Base-by-base conservation (phyloP, 1,284 basidiomycete species). In the Gymnopus androsaceus region DNA sequence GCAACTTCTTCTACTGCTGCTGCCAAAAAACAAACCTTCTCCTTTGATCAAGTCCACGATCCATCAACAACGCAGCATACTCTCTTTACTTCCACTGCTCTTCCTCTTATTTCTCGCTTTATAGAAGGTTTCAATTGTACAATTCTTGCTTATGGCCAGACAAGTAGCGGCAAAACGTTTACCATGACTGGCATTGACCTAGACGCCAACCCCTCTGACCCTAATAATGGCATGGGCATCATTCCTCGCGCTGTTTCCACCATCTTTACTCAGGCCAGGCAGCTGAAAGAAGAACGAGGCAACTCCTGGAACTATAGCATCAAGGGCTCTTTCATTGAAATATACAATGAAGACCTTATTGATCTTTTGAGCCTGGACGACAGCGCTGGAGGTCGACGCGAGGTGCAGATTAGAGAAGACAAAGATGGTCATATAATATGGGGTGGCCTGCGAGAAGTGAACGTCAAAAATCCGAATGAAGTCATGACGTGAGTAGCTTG, bases 341-440 rank as follows among this genome's bases (percentile, higher is more conserved):
- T 99, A 58, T 99, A 99, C 77, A 98, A 99, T 73, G 96, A 98
- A 76, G 94, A 96, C 75, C 83, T 96, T 56, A 92, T 96, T 67
- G 94, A 96, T 75, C 77, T 96, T 57, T 78, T 97, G 47, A 86
- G 84, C 56, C 76, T 85, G 65, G 87, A 92, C 59, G 86, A 88
- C 54, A 73, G 77, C 23, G 77, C 75, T 19, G 82, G 81, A 33
- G 80, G 76, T 21, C 81, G 85, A 57, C 87, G 92, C 44, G 90
- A 93, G 63, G 95, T 99, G 17, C 90, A 95, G 69, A 98, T 99
- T 69, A 84, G 97, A 60, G 96, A 99, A 76, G 94, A 95, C 71
- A 95, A 95, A 69, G 90, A 93, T 62, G 96, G 97, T 9, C 88
- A 92, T 64, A 99, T 99, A 64, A 92, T 98, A 55, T 99, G 96